Base-by-base conservation (phyloP, 192 early-diverging fungal species). In the Pecoramyces ruminantium region DNA sequence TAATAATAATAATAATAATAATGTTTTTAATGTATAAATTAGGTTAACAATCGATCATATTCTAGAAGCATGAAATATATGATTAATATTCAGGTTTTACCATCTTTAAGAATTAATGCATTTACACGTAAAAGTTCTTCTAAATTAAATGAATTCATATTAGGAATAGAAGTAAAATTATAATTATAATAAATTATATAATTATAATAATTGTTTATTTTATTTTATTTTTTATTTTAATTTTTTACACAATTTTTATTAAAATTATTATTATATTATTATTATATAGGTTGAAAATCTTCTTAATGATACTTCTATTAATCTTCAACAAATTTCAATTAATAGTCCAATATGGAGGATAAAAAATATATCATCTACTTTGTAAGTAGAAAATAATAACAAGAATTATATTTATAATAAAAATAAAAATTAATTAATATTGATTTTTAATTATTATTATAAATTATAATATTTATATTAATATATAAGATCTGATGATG, bases 51-150 rank as follows among this genome's bases (percentile, higher is more conserved):
- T 21, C 42, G 21, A 21, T 51, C 42, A 0, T 51, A 51, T 51
- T 91, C 88, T 81, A 88, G 95, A 21, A 93, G 88, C 30, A 84
- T 95, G 29, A 88, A 90, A 14, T 89, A 91, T 85, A 86, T 88
- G 29, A 40, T 91, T 11, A 38, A 83, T 0, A 83, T 89, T 15
- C 88, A 94, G 27, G 95, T 99, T 4, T 84, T 89, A 40, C 94
- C 96, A 14, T 96, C 96, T 8, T 86, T 99, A 25, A 90, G 95
- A 78, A 95, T 99, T 84, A 96, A 96, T 82, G 94, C 96, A 0
- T 97, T 99, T 84, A 95, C 96, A 14, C 85, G 96, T 29, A 94
- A 95, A 12, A 94, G 95, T 80, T 86, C 90, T 28, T 87, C 84
- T n/a, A 86, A 84, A 16, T 86, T 95, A 13, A 90, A 92, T 83